A percentile compares a stretch with the other conserved stretches of the same genome.
These are phyloP conservation scores for Pythium aquatile DNA, from an alignment of 352 stramenopile species.

Conservation along the genomic window DNA sequence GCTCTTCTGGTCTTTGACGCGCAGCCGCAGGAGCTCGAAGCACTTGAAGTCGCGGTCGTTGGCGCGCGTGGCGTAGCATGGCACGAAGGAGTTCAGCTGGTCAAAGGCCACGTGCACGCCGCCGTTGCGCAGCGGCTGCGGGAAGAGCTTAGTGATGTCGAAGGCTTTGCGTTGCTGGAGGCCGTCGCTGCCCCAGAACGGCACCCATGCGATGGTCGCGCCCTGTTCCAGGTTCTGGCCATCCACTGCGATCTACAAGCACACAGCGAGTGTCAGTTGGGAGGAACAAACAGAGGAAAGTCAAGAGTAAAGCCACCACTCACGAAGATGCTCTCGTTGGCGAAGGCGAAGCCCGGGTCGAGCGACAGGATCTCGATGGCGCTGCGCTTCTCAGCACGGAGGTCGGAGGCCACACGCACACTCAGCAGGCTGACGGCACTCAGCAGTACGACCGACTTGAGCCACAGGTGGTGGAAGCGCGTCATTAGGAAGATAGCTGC, in stretches of 20 bases:
- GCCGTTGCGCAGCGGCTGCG: slow-evolving; percentile 60
- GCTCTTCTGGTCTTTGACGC: slow-evolving; percentile 83
- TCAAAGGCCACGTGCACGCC: slow-evolving; percentile 69
- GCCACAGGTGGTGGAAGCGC: slow-evolving; percentile 58
- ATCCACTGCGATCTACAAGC: slow-evolving; percentile 66
- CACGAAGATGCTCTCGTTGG: slow-evolving; percentile 84
- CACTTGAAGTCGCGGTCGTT: slow-evolving; percentile 49
- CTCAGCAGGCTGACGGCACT: slow-evolving; percentile 25
- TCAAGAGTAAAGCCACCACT: slow-evolving; percentile 12
- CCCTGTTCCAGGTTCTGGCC: slow-evolving; percentile 78
- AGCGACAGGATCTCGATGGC: slow-evolving; percentile 66
- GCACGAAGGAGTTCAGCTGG: slow-evolving; percentile 73
- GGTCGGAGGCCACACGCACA: slow-evolving; percentile 38
- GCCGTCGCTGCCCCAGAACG: slow-evolving; percentile 57
- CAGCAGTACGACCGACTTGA: slow-evolving; percentile 59
- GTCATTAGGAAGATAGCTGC: slow-evolving; percentile 28
- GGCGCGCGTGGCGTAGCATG: slow-evolving; percentile 53
- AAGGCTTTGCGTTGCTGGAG: slow-evolving; percentile 44
- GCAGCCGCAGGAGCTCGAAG: slow-evolving; percentile 70
- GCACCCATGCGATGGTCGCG: slow-evolving; percentile 61
- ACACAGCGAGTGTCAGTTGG: not conserved
- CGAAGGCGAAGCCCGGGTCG: slow-evolving; percentile 75
- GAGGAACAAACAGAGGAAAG: not conserved
- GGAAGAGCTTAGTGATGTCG: slow-evolving; percentile 48
- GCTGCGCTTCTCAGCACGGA: slow-evolving; percentile 48